These are phyloP conservation scores for Tritrichomonas foetus DNA, from an alignment of 208 protist species.

Conservation along the genomic window DNA sequence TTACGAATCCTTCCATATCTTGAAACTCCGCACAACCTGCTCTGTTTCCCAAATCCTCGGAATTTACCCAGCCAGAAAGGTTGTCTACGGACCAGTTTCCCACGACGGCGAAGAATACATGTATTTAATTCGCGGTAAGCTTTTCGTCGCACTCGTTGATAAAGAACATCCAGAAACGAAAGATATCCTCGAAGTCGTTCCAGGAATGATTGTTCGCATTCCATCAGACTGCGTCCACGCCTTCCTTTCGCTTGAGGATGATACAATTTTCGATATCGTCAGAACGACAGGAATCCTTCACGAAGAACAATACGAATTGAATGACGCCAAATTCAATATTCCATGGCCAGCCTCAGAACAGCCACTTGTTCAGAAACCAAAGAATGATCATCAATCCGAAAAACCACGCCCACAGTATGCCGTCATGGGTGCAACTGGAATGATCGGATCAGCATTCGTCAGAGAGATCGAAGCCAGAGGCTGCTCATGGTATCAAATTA, in stretches of 20 bases:
- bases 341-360: neutral
- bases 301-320: neutral
- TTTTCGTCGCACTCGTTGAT: neutral
- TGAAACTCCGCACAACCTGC: neutral
- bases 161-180: neutral
- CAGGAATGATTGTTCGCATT: neutral
- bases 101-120: neutral
- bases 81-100: neutral
- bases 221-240: neutral
- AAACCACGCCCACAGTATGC: neutral
- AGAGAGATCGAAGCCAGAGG: neutral
- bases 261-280: neutral
- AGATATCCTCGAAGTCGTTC: neutral
- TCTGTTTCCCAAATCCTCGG: neutral
- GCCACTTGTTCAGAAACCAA: neutral
- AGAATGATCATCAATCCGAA: neutral
- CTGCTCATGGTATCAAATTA: neutral
- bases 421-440: neutral
- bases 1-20: slow-evolving; percentile 9
- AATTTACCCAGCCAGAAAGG: neutral
- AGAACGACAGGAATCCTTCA: neutral
- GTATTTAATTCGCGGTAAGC: neutral
- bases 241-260: neutral
- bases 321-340: neutral
- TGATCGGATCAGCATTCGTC: neutral